Evolutionary conservation across 2,329 filamentous ascomycete species (phyloP), one percentile per base, ranked within the genome.

Genomic region (Trichoderma sp.): DNA sequence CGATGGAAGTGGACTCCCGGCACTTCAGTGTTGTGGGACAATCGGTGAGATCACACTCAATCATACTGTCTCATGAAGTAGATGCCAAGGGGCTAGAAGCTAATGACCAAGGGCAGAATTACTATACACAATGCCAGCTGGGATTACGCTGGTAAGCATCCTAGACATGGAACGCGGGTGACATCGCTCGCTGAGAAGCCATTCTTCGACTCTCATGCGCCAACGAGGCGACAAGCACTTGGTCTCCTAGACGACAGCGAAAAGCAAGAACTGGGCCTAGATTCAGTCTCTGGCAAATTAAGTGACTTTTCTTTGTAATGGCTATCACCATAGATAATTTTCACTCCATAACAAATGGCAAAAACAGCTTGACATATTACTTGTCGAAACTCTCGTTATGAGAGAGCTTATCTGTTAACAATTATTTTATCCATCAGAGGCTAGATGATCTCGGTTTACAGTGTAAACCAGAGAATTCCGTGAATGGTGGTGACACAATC

Each of bases 41-140:
- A 92, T 72, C 82, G 87, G 81, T 86, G 50, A 73, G 81, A 73
- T 2, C 12, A 7, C 15, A 5, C 15, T 15, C 35, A 48, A 37
- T 37, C 22, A 52, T 19, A 22, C 2, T 2, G 17, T 35, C 9
- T 3, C 15, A n/a, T 52, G 5, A 48, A 19, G 35, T 17, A 5
- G 12, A 12, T 13, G n/a, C 27, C 4, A 39, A 29, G 22, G 22
- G 32, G 17, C 2, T 22, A 3, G 6, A 5, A 5, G 5, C 29
- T 17, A 7, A n/a, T 4, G 5, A 22, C 37, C 4, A 6, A 9
- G 9, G 39, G 1, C 1, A 87, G 87, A 45, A 89, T 91, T 68
- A 91, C 90, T 0, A 92, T 92, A 42, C 89, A 92, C 72, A 92
- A 91, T 70, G 90, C 89, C 0, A 89, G 86, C 72, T 92, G 89